These are phyloP conservation scores for Echium plantagineum DNA, from an alignment of 257 asterid genomes.

Conservation along the genomic window DNA sequence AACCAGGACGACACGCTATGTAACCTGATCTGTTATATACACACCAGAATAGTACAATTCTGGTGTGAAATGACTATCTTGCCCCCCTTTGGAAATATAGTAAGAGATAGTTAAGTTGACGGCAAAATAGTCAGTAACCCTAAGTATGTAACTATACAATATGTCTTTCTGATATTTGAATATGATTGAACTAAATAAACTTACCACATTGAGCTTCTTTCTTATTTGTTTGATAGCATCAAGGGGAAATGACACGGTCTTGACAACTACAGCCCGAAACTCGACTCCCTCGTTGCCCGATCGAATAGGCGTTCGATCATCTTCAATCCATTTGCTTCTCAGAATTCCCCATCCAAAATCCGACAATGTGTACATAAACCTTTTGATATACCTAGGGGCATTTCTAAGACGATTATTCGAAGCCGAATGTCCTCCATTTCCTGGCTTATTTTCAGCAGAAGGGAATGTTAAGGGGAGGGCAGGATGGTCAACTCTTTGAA, in stretches of 20 bases:
- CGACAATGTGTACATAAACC: conserved; percentile 17
- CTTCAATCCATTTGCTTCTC: conserved; percentile 41
- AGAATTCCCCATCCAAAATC: conserved; percentile 61
- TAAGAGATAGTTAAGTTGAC: no score
- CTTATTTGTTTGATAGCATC: conserved; percentile 49
- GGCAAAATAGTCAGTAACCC: no score
- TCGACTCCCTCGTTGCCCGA: conserved; percentile 59
- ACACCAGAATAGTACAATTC: no score
- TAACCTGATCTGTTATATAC: no score
- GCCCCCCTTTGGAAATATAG: no score
- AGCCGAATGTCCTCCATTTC: neutral
- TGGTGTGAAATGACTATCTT: no score
- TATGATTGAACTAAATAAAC: no score
- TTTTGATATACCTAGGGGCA: conserved; percentile 7
- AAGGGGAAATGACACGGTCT: conserved; percentile 34
- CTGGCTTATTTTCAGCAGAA: conserved; percentile 3
- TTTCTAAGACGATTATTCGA: neutral
- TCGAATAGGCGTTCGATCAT: conserved; percentile 40
- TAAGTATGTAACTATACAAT: no score
- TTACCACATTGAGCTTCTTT: conserved; percentile 46
- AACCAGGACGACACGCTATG: no score
- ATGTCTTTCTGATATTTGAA: no score
- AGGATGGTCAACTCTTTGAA: conserved; percentile 23
- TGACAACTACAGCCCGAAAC: conserved; percentile 30
- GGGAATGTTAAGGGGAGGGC: conserved; percentile 20